These are phyloP conservation scores for Penicillium waksmanii DNA, from an alignment of 495 filamentous ascomycete species.

Conservation along the genomic window DNA sequence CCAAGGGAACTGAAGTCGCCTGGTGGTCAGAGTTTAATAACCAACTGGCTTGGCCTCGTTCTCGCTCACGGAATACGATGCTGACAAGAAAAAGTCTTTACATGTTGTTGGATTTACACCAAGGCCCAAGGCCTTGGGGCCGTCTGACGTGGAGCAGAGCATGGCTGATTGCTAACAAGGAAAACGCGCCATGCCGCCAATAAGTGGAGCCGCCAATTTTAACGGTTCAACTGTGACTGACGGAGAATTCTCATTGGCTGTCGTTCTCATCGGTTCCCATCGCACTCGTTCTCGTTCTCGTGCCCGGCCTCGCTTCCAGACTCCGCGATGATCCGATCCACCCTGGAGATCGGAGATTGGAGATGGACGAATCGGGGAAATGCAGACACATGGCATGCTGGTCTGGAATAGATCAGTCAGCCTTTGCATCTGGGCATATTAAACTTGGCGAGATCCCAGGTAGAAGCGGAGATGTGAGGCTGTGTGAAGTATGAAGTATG, in stretches of 20 bases:
- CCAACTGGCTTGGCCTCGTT: too few species aligned
- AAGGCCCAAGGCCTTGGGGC: not conserved
- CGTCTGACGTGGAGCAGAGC: constrained; percentile 2
- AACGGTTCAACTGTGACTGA: constrained; percentile 24
- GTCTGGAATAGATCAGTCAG: not conserved
- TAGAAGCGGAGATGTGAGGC: too few species aligned
- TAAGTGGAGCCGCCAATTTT: constrained; percentile 1
- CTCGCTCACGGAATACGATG: not conserved
- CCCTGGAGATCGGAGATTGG: constrained; percentile 4
- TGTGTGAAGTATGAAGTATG: not conserved
- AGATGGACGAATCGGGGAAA: constrained; percentile 9
- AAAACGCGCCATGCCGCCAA: constrained; percentile 4
- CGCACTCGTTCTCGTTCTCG: constrained; percentile 35
- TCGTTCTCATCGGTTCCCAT: not conserved
- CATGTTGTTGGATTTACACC: not conserved
- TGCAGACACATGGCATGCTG: not conserved
- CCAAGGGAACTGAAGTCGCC: too few species aligned
- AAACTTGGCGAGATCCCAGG: too few species aligned
- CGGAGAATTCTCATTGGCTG: constrained; percentile 7
- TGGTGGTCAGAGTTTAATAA: too few species aligned
- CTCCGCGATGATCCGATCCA: constrained; percentile 11
- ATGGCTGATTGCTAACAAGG: not conserved
- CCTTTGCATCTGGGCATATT: not conserved
- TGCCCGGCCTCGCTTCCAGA: constrained; percentile 18
- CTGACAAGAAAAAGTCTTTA: not conserved